A percentile compares a stretch with the other conserved stretches of the same genome.
These are phyloP conservation scores for Fusarium palustre DNA, from an alignment of 2,329 filamentous ascomycete genomes.

Conservation along the genomic window DNA sequence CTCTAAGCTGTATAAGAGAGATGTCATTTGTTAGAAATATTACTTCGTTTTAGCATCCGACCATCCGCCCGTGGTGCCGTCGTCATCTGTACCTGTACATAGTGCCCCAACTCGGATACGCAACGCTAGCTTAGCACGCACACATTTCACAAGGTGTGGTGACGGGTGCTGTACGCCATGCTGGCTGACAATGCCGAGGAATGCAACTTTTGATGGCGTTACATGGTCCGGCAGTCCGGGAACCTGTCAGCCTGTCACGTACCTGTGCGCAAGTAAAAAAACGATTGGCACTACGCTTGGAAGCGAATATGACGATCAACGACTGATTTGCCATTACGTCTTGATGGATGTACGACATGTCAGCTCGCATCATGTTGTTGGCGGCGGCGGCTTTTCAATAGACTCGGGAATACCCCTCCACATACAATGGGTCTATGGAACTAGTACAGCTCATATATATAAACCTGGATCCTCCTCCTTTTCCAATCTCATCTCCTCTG, in stretches of 20 bases:
- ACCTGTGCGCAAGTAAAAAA: conserved; percentile 28
- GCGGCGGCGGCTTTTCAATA: conserved; percentile 26
- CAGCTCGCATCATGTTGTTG: conserved; percentile 37
- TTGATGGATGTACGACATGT: conserved; percentile 34
- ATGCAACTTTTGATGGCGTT: conserved; percentile 36
- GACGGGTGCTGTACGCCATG: conserved; percentile 15
- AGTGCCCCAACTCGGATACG: conserved; percentile 21
- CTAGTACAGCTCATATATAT: conserved; percentile 23
- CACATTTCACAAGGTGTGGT: conserved; percentile 19
- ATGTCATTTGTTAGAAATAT: conserved; percentile 50
- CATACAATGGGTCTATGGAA: conserved; percentile 22
- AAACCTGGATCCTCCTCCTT: conserved; percentile 19
- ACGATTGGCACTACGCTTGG: conserved; percentile 42
- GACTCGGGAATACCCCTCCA: conserved; percentile 30
- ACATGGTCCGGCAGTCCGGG: conserved; percentile 19
- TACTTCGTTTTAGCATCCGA: conserved; percentile 44
- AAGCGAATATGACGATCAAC: conserved; percentile 42
- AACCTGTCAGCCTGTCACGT: conserved; percentile 20
- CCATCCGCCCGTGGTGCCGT: conserved; percentile 17
- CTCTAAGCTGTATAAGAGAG: conserved; percentile 51
- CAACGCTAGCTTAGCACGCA: conserved; percentile 13
- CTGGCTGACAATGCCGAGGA: conserved; percentile 28
- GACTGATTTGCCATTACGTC: conserved; percentile 30
- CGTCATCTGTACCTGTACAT: conserved; percentile 7
- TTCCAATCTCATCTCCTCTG: conserved; percentile 9